Percentiles rank a stretch among this genome's conserved stretches.
These are phyloP conservation scores for Boletus subparvulus DNA, from an alignment of 768 basidiomycete genomes.

Conservation along the genomic window DNA sequence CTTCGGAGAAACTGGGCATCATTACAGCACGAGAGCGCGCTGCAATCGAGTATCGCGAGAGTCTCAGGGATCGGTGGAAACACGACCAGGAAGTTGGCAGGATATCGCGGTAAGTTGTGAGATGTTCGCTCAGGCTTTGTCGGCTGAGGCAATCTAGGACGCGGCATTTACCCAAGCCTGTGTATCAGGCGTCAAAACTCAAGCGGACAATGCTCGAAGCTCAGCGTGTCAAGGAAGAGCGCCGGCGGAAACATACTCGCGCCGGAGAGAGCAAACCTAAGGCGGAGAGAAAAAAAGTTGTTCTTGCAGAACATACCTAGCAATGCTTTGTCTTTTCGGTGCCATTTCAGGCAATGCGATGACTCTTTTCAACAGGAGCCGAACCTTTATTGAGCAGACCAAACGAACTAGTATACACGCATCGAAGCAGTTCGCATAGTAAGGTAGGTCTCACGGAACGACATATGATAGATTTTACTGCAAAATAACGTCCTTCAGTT, in stretches of 20 bases:
- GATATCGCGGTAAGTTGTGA: constrained; percentile 64
- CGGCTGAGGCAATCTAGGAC: constrained; percentile 41
- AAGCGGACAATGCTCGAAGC: constrained; percentile 94
- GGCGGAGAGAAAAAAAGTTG: constrained; percentile 86
- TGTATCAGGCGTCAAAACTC: constrained; percentile 83
- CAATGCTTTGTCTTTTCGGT: constrained; percentile 13
- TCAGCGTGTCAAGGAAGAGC: constrained; percentile 87
- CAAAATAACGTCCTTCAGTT: constrained; percentile 37
- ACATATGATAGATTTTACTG: constrained; percentile 3
- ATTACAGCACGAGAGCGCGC: constrained; percentile 88
- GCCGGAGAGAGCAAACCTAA: constrained; percentile 85
- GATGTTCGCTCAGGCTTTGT: background rate
- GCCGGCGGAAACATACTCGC: constrained; percentile 85
- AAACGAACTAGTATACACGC: constrained; percentile 2
- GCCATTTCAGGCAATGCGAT: constrained; percentile 6
- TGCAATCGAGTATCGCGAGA: constrained; percentile 88
- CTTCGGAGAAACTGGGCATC: constrained; percentile 88
- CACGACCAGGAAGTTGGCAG: constrained; percentile 78
- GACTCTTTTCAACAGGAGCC: background rate
- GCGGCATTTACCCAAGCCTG: constrained; percentile 87
- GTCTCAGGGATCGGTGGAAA: constrained; percentile 86
- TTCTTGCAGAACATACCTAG: constrained; percentile 71
- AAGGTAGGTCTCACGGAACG: constrained; percentile 6
- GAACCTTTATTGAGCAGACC: background rate
- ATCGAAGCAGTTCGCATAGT: background rate